Evolutionary conservation across 768 basidiomycete genomes (phyloP).

Genomic region (Kwoniella dejecticola): DNA sequence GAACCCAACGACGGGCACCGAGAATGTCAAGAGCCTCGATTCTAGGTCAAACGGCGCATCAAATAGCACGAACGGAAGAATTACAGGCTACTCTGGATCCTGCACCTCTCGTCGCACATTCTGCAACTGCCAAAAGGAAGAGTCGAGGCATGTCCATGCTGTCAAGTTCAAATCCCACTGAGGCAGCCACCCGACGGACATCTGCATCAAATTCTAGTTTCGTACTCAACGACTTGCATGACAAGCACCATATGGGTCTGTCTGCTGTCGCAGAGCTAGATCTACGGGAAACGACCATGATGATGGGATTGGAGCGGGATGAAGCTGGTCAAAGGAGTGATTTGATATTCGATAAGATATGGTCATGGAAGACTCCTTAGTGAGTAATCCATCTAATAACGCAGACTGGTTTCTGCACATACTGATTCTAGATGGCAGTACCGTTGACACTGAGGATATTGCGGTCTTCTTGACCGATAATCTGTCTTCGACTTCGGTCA

Average conservation of each 20-base stretch:
- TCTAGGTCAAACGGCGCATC: not conserved
- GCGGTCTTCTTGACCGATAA: conserved; percentile 40
- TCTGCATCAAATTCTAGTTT: conserved; percentile 18
- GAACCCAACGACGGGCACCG: conserved; percentile 34
- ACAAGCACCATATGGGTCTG: conserved; percentile 13
- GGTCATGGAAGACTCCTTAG: conserved; percentile 38
- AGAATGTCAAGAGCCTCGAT: conserved; percentile 29
- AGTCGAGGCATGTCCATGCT: conserved; percentile 12
- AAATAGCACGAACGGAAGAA: conserved; percentile 22
- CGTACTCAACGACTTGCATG: conserved; percentile 16
- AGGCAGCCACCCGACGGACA: conserved; percentile 3
- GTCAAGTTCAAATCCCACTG: not conserved
- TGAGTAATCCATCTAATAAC: conserved; percentile 33
- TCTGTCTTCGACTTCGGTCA: conserved; percentile 21
- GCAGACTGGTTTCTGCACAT: not conserved
- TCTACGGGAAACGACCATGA: conserved; percentile 54
- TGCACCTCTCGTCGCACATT: conserved; percentile 7
- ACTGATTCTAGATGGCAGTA: not conserved
- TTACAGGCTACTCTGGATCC: conserved; percentile 43
- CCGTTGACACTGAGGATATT: conserved; percentile 10
- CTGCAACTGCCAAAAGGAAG: conserved; percentile 16
- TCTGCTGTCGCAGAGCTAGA: conserved; percentile 39
- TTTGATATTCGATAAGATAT: conserved; percentile 42
- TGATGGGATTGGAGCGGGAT: conserved; percentile 51
- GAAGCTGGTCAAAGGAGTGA: conserved; percentile 37